phyloP scores from a whole-genome alignment of 2,329 filamentous ascomycete genomes.

The Graphilbum sp. region DNA sequence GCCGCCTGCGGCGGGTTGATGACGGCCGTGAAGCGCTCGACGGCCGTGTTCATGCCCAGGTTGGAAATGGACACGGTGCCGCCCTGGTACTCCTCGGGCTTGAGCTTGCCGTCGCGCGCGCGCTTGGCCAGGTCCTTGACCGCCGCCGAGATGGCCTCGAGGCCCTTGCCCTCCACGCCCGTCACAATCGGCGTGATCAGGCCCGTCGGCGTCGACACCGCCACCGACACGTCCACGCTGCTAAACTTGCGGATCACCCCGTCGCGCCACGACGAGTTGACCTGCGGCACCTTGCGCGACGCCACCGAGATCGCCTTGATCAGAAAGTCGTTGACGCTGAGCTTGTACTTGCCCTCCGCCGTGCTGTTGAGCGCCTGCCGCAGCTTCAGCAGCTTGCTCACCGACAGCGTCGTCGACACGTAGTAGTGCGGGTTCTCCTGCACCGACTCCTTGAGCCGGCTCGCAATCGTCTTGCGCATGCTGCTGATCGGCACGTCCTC shows the following conservation, averaged over 20 bases:
- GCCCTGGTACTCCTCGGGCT: conserved; percentile 98
- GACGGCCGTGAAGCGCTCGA: conserved; percentile 94
- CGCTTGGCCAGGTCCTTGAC: conserved; percentile 97
- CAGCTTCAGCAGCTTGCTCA: conserved; percentile 90
- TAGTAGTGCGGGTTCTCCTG: conserved; percentile 97
- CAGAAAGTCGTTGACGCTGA: conserved; percentile 98
- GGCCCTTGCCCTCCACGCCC: conserved; percentile 70
- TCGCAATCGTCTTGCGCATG: conserved; percentile 98
- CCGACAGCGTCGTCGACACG: conserved; percentile 78
- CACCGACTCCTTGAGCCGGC: conserved; percentile 73
- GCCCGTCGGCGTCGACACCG: conserved; percentile 80
- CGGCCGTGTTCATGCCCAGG: conserved; percentile 98
- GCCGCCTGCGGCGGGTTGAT: conserved; percentile 97
- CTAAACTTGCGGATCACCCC: conserved; percentile 87
- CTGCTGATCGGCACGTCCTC: conserved; percentile 71
- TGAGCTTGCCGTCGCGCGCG: conserved; percentile 92
- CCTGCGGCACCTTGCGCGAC: conserved; percentile 82
- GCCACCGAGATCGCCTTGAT: conserved; percentile 89
- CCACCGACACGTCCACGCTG: conserved; percentile 86
- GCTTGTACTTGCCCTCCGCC: conserved; percentile 88
- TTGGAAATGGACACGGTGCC: conserved; percentile 99
- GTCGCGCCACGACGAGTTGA: conserved; percentile 90
- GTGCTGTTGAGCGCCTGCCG: conserved; percentile 82
- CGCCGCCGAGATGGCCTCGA: conserved; percentile 71
- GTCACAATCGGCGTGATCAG: conserved; percentile 97